These are phyloP conservation scores for Parafenestella ontariensis DNA, from an alignment of 2,329 filamentous ascomycete genomes.

Conservation along the genomic window DNA sequence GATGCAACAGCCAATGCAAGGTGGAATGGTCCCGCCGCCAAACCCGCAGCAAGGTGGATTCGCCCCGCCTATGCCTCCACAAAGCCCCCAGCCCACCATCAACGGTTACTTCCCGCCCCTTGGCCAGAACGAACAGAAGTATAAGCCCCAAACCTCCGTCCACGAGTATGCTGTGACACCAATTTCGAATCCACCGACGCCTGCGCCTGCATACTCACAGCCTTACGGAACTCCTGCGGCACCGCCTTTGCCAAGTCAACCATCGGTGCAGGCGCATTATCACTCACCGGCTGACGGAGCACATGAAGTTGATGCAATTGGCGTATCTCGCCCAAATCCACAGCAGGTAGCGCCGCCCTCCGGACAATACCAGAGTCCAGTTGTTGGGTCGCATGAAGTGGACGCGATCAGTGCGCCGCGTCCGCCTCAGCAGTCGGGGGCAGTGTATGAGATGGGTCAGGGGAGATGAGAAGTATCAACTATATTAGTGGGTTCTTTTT, in stretches of 20 bases:
- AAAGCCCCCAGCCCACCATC: constrained; percentile 7
- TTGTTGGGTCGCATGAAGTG: constrained; percentile 24
- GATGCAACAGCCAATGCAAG: constrained; percentile 5
- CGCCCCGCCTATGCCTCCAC: constrained; percentile 1
- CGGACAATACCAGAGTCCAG: constrained; percentile 13
- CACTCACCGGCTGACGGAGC: neutral
- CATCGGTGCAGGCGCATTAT: neutral
- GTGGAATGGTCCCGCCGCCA: constrained; percentile 2
- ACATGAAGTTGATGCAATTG: neutral
- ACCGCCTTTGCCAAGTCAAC: constrained; percentile 4
- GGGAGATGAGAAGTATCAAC: neutral
- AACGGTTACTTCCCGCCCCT: constrained; percentile 18
- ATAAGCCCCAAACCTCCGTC: constrained; percentile 22
- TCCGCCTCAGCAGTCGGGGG: neutral
- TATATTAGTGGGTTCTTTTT: too few relatives aligned
- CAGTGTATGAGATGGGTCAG: constrained; percentile 29
- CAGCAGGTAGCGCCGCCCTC: constrained; percentile 1
- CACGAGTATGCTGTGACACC: constrained; percentile 22
- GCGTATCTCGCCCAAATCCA: neutral
- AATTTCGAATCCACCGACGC: constrained; percentile 31
- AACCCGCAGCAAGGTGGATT: constrained; percentile 1
- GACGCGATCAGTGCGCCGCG: constrained; percentile 24
- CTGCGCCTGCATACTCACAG: constrained; percentile 32
- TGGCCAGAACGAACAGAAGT: constrained; percentile 18
- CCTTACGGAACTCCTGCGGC: constrained; percentile 9